phyloP scores from a whole-genome alignment of 2,329 filamentous ascomycete genomes.

The Alternaria brassicae region DNA sequence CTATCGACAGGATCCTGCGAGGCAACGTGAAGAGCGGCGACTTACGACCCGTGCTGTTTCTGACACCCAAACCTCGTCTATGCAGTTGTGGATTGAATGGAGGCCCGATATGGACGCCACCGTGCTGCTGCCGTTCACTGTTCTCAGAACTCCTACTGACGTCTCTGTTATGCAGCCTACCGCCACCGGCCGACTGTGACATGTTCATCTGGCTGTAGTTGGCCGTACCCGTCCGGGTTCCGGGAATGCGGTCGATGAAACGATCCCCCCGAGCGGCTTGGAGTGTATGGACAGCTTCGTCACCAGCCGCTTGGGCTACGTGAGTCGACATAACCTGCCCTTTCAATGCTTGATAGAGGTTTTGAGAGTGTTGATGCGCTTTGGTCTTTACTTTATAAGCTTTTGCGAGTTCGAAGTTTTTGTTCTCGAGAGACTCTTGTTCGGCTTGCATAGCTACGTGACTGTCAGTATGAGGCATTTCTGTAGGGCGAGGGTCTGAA shows the following conservation, averaged over 20 bases:
- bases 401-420: conserved; percentile 74
- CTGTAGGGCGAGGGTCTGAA: neutral
- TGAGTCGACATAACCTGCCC: conserved; percentile 61
- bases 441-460: conserved; percentile 64
- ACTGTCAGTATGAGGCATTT: neutral
- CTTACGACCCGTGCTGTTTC: conserved; percentile 33
- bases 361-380: conserved; percentile 72
- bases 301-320: conserved; percentile 62
- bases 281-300: conserved; percentile 49
- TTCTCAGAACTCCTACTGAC: conserved; percentile 38
- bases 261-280: conserved; percentile 38
- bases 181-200: conserved; percentile 20
- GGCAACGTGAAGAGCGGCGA: neutral
- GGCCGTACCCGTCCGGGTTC: conserved; percentile 33
- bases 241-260: conserved; percentile 42
- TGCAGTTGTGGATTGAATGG: conserved; percentile 33
- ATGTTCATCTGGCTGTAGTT: conserved; percentile 30
- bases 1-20: neutral
- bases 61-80: conserved; percentile 20
- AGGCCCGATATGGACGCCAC: conserved; percentile 26
- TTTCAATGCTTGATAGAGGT: conserved; percentile 65
- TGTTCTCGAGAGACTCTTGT: conserved; percentile 69
- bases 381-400: conserved; percentile 74
- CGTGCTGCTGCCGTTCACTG: conserved; percentile 30
- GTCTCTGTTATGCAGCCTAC: conserved; percentile 27